A percentile compares a stretch with the other conserved stretches of the same genome.
Conservation (phyloP, 2,329 filamentous ascomycete genomes). For the Fusarium beomiforme region DNA sequence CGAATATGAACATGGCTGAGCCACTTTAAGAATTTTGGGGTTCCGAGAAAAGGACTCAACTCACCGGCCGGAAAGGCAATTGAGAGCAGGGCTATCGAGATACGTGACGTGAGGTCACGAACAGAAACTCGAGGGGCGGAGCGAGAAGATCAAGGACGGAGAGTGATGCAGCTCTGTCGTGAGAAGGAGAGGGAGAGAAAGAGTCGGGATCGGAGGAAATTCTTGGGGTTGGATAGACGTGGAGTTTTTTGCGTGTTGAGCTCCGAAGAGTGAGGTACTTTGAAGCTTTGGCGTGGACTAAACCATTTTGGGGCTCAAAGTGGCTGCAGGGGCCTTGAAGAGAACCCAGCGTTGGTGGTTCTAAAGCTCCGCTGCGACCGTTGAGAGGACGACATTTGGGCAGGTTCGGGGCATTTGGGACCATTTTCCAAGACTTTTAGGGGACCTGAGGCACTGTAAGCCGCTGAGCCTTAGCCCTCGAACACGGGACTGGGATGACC, state of each 20-base stretch:
- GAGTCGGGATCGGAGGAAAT: slow-evolving; percentile 47
- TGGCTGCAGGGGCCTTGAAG: slow-evolving; percentile 25
- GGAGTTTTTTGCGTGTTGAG: slow-evolving; percentile 55
- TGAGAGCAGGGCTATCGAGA: slow-evolving; percentile 36
- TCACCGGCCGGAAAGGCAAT: slow-evolving; percentile 41
- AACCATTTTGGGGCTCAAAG: slow-evolving; percentile 35
- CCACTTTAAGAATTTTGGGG: slow-evolving; percentile 6
- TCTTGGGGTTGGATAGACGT: slow-evolving; percentile 50
- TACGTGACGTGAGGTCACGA: slow-evolving; percentile 31
- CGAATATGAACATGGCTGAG: slow-evolving; percentile 30
- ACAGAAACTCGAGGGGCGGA: slow-evolving; percentile 25
- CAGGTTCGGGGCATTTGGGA: slow-evolving; percentile 5
- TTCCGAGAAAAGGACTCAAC: slow-evolving; percentile 34
- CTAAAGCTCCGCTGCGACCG: slow-evolving; percentile 20
- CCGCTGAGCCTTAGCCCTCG: not conserved
- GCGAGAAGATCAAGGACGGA: slow-evolving; percentile 33
- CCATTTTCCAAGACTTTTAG: slow-evolving; percentile 10
- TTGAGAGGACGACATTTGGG: slow-evolving; percentile 32
- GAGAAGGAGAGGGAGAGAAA: slow-evolving; percentile 48
- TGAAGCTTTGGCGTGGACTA: slow-evolving; percentile 47
- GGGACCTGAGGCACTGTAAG: slow-evolving; percentile 13
- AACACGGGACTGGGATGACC: slow-evolving; percentile 15
- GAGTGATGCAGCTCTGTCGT: slow-evolving; percentile 41
- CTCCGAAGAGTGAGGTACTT: slow-evolving; percentile 49
- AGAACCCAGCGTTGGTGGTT: slow-evolving; percentile 23